Base-by-base conservation (phyloP, 225 moss, liverwort and hornwort species). In the Marchantia polymorpha region DNA sequence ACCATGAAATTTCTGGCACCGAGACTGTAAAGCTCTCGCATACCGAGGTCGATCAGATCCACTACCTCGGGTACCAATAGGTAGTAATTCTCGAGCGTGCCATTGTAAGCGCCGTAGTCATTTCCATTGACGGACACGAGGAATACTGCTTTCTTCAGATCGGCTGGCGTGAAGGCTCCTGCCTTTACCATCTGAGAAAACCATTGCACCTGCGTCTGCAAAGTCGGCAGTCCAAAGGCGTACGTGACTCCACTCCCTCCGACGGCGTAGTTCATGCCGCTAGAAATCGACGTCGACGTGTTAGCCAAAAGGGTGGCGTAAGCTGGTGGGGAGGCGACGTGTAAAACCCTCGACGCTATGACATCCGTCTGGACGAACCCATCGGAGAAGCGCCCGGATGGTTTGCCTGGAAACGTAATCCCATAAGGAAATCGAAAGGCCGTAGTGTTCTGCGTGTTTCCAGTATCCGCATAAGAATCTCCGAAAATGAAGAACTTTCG, bases 251-350 rank as follows among this genome's bases (percentile, higher is more conserved):
- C 91, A 27, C 88, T 82, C 46, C 93, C 91, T 78, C 90, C 80
- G 7, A 91, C 83, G 22, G 93, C 93, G 60, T 92, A 93, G 50
- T 92, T 93, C 68, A 85, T 79, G 46, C 90, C 89, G 46, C 83
- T 72, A 26, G 46, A 52, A 49, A 52, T 51, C n/a, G 72, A 23
- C 6, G 83, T 51, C 7, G 72, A 23, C 6, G 83, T 72, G 4
- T 79, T 76, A 1, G 63, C 5, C 6, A 69, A 15, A 47, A 17
- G 16, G 16, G 50, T 39, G 22, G 60, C 87, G 27, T 72, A 82
- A 0, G 87, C 50, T 0, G 81, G 69, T 47, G 87, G 87, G 7
- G 78, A 81, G 31, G 79, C 66, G 10, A 77, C 11, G 46, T 78
- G 63, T 9, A 82, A 61, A 26, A 80, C 66, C 63, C 75, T 74